A percentile compares a stretch with the other conserved stretches of the same genome.
phyloP scores from a whole-genome alignment of 805 yeast genomes.

The Maudiozyma pseudohumilis region DNA sequence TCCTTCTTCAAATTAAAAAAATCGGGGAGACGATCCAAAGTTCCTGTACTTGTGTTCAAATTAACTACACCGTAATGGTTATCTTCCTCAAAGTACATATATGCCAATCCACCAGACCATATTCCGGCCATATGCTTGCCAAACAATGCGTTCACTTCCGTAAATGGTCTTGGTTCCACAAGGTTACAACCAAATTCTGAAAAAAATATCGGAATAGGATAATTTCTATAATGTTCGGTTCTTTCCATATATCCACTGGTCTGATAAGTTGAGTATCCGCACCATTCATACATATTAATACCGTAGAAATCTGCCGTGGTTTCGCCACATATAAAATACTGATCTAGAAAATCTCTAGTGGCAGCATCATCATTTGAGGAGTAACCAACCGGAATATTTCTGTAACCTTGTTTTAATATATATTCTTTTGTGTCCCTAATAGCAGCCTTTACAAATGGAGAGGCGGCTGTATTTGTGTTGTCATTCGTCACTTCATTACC shows the following conservation, averaged over 20 bases:
- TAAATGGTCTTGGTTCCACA: slow-evolving; percentile 58
- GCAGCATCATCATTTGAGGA: slow-evolving; percentile 82
- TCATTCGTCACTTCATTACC: slow-evolving; percentile 96
- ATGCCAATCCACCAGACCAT: slow-evolving; percentile 83
- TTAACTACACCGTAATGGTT: slow-evolving; percentile 66
- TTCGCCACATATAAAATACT: slow-evolving; percentile 75
- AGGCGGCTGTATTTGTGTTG: slow-evolving; percentile 71
- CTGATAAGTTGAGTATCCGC: slow-evolving; percentile 54
- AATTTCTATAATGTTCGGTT: slow-evolving; percentile 51
- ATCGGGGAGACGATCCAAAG: slow-evolving; percentile 48
- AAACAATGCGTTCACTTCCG: slow-evolving; percentile 58
- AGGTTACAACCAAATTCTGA: slow-evolving; percentile 75
- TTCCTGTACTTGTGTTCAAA: slow-evolving; percentile 30
- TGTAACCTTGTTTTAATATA: slow-evolving; percentile 49
- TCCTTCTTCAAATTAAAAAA: slow-evolving; percentile 47
- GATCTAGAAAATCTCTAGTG: slow-evolving; percentile 70
- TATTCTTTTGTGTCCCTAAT: slow-evolving; percentile 79
- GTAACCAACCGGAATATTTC: slow-evolving; percentile 87
- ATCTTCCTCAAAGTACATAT: slow-evolving; percentile 72
- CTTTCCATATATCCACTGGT: slow-evolving; percentile 58
- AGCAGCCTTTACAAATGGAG: slow-evolving; percentile 94
- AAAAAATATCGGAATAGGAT: slow-evolving; percentile 66
- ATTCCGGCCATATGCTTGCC: slow-evolving; percentile 60
- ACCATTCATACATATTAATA: slow-evolving; percentile 83
- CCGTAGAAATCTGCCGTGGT: slow-evolving; percentile 67